Evolutionary conservation across 2,329 filamentous ascomycete species (phyloP).

Genomic region (Colletotrichum siamense): DNA sequence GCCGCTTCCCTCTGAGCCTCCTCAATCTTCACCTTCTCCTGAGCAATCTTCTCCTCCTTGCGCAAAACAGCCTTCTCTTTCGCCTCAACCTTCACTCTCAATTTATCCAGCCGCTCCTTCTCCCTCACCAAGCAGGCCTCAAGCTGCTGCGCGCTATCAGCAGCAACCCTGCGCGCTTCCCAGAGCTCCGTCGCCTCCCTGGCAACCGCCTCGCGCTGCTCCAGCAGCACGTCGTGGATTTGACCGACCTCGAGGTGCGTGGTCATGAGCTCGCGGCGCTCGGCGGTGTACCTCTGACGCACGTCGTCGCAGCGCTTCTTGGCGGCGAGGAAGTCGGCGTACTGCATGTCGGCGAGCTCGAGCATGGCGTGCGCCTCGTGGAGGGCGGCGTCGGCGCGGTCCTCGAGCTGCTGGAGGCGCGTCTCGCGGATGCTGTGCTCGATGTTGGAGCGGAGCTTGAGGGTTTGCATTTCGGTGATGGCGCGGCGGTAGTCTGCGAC

Average conservation of each 20-base stretch:
- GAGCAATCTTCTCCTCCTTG: not conserved
- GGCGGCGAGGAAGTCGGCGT: not conserved
- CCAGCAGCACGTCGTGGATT: not conserved
- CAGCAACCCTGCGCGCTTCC: not conserved
- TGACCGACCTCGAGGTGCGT: not conserved
- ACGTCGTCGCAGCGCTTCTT: not conserved
- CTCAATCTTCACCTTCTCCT: not conserved
- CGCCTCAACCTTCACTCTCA: not conserved
- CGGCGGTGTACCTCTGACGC: not conserved
- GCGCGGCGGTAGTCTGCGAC: not conserved
- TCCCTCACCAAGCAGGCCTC: not conserved
- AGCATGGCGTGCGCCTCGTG: not conserved
- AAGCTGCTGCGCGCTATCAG: rapidly evolving
- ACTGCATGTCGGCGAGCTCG: not conserved
- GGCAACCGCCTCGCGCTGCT: not conserved
- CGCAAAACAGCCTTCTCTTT: not conserved
- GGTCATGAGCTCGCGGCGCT: not conserved
- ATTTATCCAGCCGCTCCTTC: not conserved
- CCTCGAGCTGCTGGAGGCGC: not conserved
- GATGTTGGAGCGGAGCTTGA: not conserved
- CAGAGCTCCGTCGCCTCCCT: not conserved
- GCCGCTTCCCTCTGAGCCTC: not conserved
- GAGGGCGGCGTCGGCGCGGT: not conserved
- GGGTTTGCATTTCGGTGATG: not conserved
- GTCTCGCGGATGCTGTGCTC: not conserved